These are phyloP conservation scores for Pichia membranifaciens DNA, from an alignment of 805 yeast genomes.

Conservation along the genomic window DNA sequence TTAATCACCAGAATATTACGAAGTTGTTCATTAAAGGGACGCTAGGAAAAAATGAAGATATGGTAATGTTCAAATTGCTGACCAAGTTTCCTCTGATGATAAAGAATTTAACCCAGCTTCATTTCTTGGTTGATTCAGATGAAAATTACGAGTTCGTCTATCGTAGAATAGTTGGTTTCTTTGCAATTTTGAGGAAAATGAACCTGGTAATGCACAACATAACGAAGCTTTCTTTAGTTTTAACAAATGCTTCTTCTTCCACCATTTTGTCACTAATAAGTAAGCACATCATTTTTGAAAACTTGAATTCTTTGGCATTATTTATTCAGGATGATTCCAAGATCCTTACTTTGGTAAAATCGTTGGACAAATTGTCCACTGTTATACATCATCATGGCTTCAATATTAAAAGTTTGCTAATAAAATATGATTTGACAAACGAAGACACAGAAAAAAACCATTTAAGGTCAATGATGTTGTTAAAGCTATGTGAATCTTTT, in stretches of 20 bases:
- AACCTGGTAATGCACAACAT: slow-evolving; percentile 24
- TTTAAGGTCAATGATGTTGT: slow-evolving; percentile 29
- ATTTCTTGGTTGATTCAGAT: slow-evolving; percentile 22
- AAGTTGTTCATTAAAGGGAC: slow-evolving; percentile 23
- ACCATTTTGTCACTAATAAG: slow-evolving; percentile 25
- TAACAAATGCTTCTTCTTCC: slow-evolving; percentile 30
- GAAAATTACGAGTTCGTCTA: slow-evolving; percentile 26
- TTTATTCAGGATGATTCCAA: slow-evolving; percentile 29
- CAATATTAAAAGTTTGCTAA: slow-evolving; percentile 20
- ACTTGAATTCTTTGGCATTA: slow-evolving; percentile 23
- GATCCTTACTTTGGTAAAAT: slow-evolving; percentile 24
- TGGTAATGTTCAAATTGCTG: slow-evolving; percentile 27
- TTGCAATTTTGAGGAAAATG: slow-evolving; percentile 30
- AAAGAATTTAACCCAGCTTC: slow-evolving; percentile 21
- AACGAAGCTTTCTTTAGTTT: slow-evolving; percentile 23
- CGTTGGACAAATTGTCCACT: slow-evolving; percentile 25
- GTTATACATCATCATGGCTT: slow-evolving; percentile 22
- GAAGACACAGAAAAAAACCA: slow-evolving; percentile 30
- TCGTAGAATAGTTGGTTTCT: slow-evolving; percentile 30
- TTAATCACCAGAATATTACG: slow-evolving; percentile 19
- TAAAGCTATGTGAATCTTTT: slow-evolving; percentile 27
- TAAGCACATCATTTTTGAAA: slow-evolving; percentile 29
- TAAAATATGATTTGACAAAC: slow-evolving; percentile 22
- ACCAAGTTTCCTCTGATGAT: slow-evolving; percentile 26
- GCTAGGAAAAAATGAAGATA: slow-evolving; percentile 31